Conservation (phyloP, 2,329 filamentous ascomycete species). For the Cladosporium oxysporum region DNA sequence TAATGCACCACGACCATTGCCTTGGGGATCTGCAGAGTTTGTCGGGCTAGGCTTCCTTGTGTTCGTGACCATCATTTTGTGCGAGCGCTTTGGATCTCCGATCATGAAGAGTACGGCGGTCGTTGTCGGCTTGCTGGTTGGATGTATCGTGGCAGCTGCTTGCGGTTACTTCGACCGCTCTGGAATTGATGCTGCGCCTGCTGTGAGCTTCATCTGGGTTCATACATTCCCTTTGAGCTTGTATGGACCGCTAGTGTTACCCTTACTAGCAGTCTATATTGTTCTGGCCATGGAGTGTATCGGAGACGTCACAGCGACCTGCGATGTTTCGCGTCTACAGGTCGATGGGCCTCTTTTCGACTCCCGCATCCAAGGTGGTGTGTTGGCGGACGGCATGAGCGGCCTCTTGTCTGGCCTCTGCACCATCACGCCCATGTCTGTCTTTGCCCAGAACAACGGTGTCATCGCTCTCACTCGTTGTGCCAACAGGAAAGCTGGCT, state of each 20-base stretch:
- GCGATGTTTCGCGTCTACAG: conserved; percentile 75
- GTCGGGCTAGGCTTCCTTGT: conserved; percentile 79
- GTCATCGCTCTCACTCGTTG: conserved; percentile 81
- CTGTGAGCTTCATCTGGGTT: conserved; percentile 75
- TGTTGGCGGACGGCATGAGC: conserved; percentile 76
- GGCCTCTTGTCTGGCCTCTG: conserved; percentile 73
- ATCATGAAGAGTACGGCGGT: conserved; percentile 83
- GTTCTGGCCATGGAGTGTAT: conserved; percentile 74
- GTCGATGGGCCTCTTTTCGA: conserved; percentile 73
- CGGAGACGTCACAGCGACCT: conserved; percentile 68
- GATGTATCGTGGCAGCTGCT: conserved; percentile 77
- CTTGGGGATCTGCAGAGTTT: conserved; percentile 77
- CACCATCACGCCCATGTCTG: conserved; percentile 78
- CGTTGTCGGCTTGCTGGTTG: conserved; percentile 70
- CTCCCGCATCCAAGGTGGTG: conserved; percentile 74
- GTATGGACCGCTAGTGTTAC: conserved; percentile 73
- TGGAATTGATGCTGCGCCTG: conserved; percentile 70
- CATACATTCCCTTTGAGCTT: conserved; percentile 72
- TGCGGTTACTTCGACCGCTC: conserved; percentile 74
- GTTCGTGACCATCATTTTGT: conserved; percentile 76
- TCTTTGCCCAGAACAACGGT: conserved; percentile 82
- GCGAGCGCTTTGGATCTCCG: conserved; percentile 77
- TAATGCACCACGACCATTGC: conserved; percentile 68
- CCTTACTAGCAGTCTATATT: conserved; percentile 63
- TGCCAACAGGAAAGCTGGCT: conserved; percentile 78